Evolutionary conservation across 306 rosid species (phyloP), one percentile per base, ranked within the genome.

Genomic region (Betula pendula): DNA sequence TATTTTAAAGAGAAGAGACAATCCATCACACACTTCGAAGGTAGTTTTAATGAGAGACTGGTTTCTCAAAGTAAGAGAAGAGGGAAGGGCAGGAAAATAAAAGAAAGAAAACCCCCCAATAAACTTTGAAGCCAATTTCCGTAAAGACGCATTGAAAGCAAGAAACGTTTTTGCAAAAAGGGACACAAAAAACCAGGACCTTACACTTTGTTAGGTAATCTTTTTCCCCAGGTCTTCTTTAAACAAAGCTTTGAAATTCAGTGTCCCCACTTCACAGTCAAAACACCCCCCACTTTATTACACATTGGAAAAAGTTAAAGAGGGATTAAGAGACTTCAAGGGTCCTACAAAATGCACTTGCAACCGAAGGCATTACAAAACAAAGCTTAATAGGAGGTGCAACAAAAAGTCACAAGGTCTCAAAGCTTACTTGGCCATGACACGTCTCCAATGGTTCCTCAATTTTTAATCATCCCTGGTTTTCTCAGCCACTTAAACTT

Each of bases 271-370:
- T 44, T 53, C 63, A 8, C 25, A 73, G 6, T 29, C 40, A 60
- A 15, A 29, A 53, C 33, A 51, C 20, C 0, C 11, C 9, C 74
- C 31, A 1, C 2, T 29, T 1, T 2, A 33, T 76, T 76, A 76
- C 81, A 53, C 70, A 63, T 63, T 33, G 48, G 51, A 71, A 9
- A 27, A 17, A 11, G 17, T 2, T 11, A n/a, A n/a, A 12, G 16
- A 13, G 67, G 35, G 16, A 24, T 27, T 8, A 1, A 63, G 19
- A 45, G 53, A 51, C 51, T 52, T 59, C 2, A 31, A 71, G 27
- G 84, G 77, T 11, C 78, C 73, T 20, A 56, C 25, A 49, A 53
- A 22, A n/a, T n/a, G 47, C 33, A 33, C 20, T 75, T 40, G 27
- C 65, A 75, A 7, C 72, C 33, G n/a, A 38, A 14, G 31, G 9